A percentile compares a stretch with the other conserved stretches of the same genome.
phyloP scores from a whole-genome alignment of 1,284 basidiomycete species.

The Cryptococcus maquisensis region DNA sequence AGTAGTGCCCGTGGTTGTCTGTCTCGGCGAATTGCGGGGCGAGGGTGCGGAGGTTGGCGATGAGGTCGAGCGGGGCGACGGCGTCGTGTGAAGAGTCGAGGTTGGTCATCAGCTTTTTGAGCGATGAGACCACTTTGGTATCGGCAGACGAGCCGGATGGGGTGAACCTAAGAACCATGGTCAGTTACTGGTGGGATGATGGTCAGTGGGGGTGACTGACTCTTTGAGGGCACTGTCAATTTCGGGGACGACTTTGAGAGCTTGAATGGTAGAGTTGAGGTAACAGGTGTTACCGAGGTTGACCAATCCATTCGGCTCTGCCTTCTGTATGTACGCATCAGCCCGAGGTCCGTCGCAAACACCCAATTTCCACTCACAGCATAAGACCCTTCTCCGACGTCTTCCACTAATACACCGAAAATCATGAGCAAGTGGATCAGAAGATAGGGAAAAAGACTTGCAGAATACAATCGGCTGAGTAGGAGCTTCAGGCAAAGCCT shows the following conservation, averaged over 20 bases:
- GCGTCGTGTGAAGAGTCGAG: slow-evolving; percentile 74
- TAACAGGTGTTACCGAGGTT: slow-evolving; percentile 56
- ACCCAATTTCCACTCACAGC: slow-evolving; percentile 2
- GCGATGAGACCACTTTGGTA: slow-evolving; percentile 51
- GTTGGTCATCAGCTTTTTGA: slow-evolving; percentile 67
- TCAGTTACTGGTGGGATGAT: background rate
- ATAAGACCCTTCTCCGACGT: slow-evolving; percentile 12
- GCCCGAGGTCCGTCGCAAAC: background rate
- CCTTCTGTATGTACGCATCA: slow-evolving; percentile 56
- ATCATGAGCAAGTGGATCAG: slow-evolving; percentile 38
- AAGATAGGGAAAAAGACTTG: slow-evolving; percentile 49
- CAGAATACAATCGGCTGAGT: slow-evolving; percentile 69
- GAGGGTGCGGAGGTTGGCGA: slow-evolving; percentile 66
- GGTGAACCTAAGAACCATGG: slow-evolving; percentile 10
- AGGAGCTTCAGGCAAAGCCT: slow-evolving; percentile 84
- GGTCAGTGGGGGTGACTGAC: slow-evolving; percentile 50
- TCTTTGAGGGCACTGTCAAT: slow-evolving; percentile 64
- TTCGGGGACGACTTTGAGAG: slow-evolving; percentile 84
- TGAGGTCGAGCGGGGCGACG: slow-evolving; percentile 69
- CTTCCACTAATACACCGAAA: slow-evolving; percentile 8
- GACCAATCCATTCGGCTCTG: slow-evolving; percentile 46
- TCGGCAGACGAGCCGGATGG: slow-evolving; percentile 41
- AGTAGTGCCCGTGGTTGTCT: slow-evolving; percentile 59
- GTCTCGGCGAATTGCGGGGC: slow-evolving; percentile 91
- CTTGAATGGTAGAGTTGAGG: slow-evolving; percentile 92